Evolutionary conservation across 2,329 filamentous ascomycete genomes (phyloP).

Genomic region (Fusarium anguioides): DNA sequence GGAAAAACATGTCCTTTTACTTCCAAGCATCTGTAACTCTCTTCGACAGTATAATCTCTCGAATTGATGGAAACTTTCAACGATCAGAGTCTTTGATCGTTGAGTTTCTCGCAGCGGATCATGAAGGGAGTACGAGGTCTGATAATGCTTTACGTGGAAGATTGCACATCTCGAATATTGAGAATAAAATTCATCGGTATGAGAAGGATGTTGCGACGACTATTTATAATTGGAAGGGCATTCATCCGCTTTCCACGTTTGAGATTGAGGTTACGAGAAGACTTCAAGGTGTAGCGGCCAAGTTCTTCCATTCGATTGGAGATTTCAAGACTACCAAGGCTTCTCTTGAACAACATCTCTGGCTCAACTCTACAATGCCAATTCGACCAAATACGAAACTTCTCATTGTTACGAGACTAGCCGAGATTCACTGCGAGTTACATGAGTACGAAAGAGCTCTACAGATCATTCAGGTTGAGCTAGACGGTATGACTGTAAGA

Average conservation of each 20-base stretch:
- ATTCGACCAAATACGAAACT: conserved; percentile 43
- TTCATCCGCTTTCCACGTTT: conserved; percentile 46
- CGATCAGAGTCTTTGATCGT: conserved; percentile 43
- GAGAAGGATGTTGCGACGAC: conserved; percentile 45
- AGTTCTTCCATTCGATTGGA: conserved; percentile 50
- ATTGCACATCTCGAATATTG: conserved; percentile 50
- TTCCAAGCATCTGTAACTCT: conserved; percentile 47
- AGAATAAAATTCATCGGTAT: conserved; percentile 50
- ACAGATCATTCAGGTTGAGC: conserved; percentile 38
- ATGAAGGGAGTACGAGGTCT: conserved; percentile 30
- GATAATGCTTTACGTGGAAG: conserved; percentile 49
- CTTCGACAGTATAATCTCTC: conserved; percentile 49
- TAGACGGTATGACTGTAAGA: conserved; percentile 27
- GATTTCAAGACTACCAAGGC: conserved; percentile 46
- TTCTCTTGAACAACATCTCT: conserved; percentile 48
- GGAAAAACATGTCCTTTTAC: conserved; percentile 48
- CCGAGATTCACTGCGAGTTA: conserved; percentile 47
- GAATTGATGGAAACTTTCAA: conserved; percentile 43
- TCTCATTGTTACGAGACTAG: conserved; percentile 45
- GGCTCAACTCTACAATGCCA: conserved; percentile 41
- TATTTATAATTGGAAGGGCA: conserved; percentile 49
- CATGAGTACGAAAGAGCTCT: conserved; percentile 39
- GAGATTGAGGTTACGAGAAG: conserved; percentile 50
- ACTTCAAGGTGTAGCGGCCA: conserved; percentile 48
- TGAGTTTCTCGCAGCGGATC: conserved; percentile 38